phyloP scores from a whole-genome alignment of 2,329 filamentous ascomycete species.

The Fusarium sp. region DNA sequence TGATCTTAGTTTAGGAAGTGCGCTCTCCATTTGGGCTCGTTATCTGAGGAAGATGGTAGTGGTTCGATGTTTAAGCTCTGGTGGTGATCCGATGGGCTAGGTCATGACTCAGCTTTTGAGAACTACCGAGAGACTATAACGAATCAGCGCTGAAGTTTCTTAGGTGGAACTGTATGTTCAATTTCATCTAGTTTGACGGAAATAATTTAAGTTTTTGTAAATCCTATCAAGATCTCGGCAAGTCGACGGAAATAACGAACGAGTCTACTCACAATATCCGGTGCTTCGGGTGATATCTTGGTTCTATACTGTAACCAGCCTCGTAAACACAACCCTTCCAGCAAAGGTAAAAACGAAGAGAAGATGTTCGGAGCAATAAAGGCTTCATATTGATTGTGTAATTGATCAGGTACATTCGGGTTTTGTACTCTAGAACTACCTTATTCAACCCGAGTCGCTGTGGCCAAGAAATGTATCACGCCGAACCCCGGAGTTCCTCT shows the following conservation, averaged over 20 bases:
- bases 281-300: not conserved
- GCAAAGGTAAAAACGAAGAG: not conserved
- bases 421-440: not conserved
- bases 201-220: not conserved
- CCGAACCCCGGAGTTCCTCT: no score
- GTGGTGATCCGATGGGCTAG: not conserved
- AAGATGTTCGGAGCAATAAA: not conserved
- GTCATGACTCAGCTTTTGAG: slow-evolving; percentile 14
- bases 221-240: not conserved
- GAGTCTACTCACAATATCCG: no score
- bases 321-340: not conserved
- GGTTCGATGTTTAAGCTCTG: slow-evolving; percentile 27
- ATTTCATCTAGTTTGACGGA: not conserved
- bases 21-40: slow-evolving; percentile 42
- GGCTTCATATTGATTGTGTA: not conserved
- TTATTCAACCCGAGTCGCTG: not conserved
- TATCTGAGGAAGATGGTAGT: slow-evolving; percentile 13
- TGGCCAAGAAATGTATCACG: not conserved
- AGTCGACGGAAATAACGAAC: not conserved
- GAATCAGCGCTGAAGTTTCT: slow-evolving; percentile 19
- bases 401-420: not conserved
- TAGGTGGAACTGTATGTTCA: not conserved
- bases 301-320: not conserved
- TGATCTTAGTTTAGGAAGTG: slow-evolving; percentile 38
- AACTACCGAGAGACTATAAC: not conserved